phyloP scores from a whole-genome alignment of 371 early-diverging fungal genomes.

The Thermomucor indicae-seudaticae region DNA sequence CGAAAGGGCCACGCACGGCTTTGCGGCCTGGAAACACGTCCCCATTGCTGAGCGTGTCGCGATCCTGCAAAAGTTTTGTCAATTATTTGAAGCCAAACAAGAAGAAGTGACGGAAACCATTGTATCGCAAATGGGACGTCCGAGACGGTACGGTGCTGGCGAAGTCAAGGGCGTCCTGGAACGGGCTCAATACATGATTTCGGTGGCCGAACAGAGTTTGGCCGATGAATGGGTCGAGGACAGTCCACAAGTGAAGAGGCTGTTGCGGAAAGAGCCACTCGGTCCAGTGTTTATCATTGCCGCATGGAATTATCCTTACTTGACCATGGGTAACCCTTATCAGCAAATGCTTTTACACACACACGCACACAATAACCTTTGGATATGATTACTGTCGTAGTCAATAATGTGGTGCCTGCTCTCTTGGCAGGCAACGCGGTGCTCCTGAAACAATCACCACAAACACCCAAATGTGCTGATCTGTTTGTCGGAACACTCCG shows the following conservation, averaged over 20 bases:
- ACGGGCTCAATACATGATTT: conserved; percentile 71
- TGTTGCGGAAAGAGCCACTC: conserved; percentile 70
- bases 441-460: conserved; percentile 78
- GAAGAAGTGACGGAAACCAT: conserved; percentile 63
- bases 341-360: background rate
- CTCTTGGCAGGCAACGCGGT: conserved; percentile 79
- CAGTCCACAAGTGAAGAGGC: conserved; percentile 50
- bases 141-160: conserved; percentile 64
- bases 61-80: conserved; percentile 53
- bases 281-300: conserved; percentile 57
- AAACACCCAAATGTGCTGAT: conserved; percentile 77
- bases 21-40: conserved; percentile 47
- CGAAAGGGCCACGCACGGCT: conserved; percentile 39
- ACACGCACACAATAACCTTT: background rate
- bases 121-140: conserved; percentile 74
- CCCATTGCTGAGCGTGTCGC: conserved; percentile 53
- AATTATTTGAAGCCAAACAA: conserved; percentile 51
- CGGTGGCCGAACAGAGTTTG: conserved; percentile 63
- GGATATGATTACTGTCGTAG: conserved; percentile 14
- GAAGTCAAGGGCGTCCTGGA: conserved; percentile 73
- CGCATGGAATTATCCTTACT: conserved; percentile 70
- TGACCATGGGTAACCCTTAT: conserved; percentile 15
- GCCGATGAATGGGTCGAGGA: conserved; percentile 51
- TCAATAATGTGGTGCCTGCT: conserved; percentile 79
- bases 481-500: conserved; percentile 61